These are phyloP conservation scores for Solanum sitiens DNA, from an alignment of 257 asterid species.

Conservation along the genomic window DNA sequence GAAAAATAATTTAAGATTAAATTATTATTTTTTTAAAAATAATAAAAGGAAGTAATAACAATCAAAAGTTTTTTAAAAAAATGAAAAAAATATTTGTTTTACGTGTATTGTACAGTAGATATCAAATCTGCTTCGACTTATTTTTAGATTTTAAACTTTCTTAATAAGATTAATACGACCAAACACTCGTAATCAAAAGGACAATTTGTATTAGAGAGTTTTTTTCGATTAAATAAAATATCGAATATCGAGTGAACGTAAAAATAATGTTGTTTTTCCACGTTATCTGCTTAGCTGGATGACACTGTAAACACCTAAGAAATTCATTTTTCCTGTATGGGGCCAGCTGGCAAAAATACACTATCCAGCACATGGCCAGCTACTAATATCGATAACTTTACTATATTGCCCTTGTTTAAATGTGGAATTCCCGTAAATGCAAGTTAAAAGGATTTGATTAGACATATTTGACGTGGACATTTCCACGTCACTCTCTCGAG, in stretches of 20 bases:
- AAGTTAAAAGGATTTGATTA: background rate
- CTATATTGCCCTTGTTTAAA: background rate
- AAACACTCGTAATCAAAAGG: background rate
- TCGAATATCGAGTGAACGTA: background rate
- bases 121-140: too few species aligned
- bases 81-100: too few species aligned
- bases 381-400: conserved; percentile 11
- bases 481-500: background rate
- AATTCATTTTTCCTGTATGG: background rate
- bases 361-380: conserved; percentile 50
- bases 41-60: background rate
- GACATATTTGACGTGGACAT: background rate
- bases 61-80: too few species aligned
- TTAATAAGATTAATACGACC: too few species aligned
- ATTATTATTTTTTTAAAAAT: fast-evolving
- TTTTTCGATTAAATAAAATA: too few species aligned
- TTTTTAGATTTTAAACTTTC: too few species aligned
- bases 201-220: background rate
- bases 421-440: background rate
- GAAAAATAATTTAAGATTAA: background rate
- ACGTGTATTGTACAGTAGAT: too few species aligned
- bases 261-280: conserved; percentile 11
- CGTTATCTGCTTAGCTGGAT: conserved; percentile 52
- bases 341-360: conserved; percentile 54
- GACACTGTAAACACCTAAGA: conserved; percentile 14